phyloP scores from a whole-genome alignment of 2,329 filamentous ascomycete genomes.

The Rhexocercosporidium sp. region DNA sequence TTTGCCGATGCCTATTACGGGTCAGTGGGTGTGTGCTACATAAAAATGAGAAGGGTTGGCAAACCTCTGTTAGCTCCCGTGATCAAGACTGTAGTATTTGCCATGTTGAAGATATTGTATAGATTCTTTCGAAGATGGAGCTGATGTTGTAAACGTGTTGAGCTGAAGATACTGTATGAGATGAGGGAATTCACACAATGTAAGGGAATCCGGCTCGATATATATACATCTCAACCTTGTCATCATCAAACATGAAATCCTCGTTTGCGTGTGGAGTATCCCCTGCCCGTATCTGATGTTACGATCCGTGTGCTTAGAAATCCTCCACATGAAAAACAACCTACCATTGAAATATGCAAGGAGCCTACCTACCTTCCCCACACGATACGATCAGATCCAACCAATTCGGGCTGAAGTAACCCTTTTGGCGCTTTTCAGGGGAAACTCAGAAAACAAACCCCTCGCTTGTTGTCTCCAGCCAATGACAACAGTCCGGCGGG shows the following conservation, averaged over 20 bases:
- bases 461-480: neutral
- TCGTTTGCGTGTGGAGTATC: no score
- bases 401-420: no score
- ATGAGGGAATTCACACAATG: neutral
- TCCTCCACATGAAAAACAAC: neutral
- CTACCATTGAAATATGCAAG: no score
- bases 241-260: no score
- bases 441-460: neutral
- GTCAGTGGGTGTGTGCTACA: neutral
- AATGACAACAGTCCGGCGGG: neutral
- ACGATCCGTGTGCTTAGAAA: neutral
- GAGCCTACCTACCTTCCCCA: no score
- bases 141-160: neutral
- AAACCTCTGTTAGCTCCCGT: constrained; percentile 23
- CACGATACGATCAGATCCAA: no score
- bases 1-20: constrained; percentile 19
- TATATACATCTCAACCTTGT: neutral
- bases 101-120: neutral
- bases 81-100: constrained; percentile 18
- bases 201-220: neutral
- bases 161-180: neutral
- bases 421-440: no score
- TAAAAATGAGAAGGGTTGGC: neutral
- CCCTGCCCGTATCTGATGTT: no score
- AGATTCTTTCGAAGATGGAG: neutral